These are phyloP conservation scores for Pythium volutum DNA, from an alignment of 352 stramenopile genomes.

Conservation along the genomic window DNA sequence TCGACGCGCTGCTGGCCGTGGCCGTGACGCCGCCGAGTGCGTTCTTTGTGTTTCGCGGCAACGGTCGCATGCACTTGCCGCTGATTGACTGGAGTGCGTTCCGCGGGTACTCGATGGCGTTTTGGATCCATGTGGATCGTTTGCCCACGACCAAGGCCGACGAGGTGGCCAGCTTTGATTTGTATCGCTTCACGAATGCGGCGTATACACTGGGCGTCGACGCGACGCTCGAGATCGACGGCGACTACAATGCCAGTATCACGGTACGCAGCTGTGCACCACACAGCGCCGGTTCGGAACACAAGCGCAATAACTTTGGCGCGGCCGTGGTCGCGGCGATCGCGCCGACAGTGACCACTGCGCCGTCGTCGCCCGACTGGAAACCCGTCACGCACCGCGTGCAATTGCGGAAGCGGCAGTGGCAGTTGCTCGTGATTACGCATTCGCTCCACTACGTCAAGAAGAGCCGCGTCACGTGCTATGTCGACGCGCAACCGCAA, in stretches of 20 bases:
- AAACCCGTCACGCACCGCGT: constrained; percentile 35
- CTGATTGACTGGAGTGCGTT: constrained; percentile 79
- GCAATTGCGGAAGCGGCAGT: constrained; percentile 32
- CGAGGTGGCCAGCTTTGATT: constrained; percentile 34
- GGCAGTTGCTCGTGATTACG: constrained; percentile 72
- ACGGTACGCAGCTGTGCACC: constrained; percentile 59
- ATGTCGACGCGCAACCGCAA: constrained; percentile 54
- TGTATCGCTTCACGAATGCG: constrained; percentile 74
- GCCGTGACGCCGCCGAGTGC: constrained; percentile 45
- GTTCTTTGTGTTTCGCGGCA: constrained; percentile 65
- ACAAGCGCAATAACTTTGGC: constrained; percentile 36
- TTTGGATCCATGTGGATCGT: constrained; percentile 60
- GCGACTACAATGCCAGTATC: constrained; percentile 33
- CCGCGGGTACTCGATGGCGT: constrained; percentile 69
- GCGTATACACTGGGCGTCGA: constrained; percentile 71
- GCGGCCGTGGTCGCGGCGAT: constrained; percentile 31
- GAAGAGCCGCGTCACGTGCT: constrained; percentile 80
- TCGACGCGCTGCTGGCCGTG: constrained; percentile 17
- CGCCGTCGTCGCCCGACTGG: constrained; percentile 44
- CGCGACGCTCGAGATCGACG: constrained; percentile 51
- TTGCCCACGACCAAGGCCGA: neutral
- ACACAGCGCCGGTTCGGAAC: constrained; percentile 22
- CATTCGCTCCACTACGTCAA: constrained; percentile 85
- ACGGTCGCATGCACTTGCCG: constrained; percentile 67
- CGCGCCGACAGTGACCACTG: constrained; percentile 13